Evolutionary conservation across 139 green algal species (phyloP).

Genomic region (Desmodesmus armatus): DNA sequence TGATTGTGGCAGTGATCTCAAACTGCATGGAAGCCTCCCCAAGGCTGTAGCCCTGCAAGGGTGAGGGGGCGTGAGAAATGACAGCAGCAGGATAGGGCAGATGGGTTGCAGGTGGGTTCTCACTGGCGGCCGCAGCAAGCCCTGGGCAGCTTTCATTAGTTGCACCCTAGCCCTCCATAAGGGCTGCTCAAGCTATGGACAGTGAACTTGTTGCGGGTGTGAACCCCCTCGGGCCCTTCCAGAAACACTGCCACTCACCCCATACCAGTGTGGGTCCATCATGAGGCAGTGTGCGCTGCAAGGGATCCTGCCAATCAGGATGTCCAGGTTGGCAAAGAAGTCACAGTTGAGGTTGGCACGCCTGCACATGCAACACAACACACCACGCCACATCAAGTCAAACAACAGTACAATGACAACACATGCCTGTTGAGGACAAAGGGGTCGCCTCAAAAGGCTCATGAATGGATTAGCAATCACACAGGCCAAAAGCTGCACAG

Average conservation of each 20-base stretch:
- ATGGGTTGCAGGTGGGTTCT: too few species aligned
- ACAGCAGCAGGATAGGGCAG: too few species aligned
- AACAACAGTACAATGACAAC: neutral
- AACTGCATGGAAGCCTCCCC: conserved; percentile 73
- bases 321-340: conserved; percentile 67
- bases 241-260: conserved; percentile 58
- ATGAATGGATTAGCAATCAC: too few species aligned
- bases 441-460: neutral
- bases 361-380: conserved; percentile 39
- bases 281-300: conserved; percentile 81
- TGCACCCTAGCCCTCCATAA: too few species aligned
- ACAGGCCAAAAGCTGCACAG: neutral
- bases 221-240: too few species aligned
- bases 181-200: too few species aligned
- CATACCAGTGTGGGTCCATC: conserved; percentile 77
- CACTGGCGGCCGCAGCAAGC: too few species aligned
- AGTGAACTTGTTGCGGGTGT: too few species aligned
- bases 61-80: too few species aligned
- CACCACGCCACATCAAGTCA: neutral
- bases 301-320: conserved; percentile 51
- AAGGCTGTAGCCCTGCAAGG: conserved; percentile 76
- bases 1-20: conserved; percentile 50
- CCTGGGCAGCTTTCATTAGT: too few species aligned
- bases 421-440: neutral
- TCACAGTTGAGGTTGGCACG: conserved; percentile 79